Evolutionary conservation across 148 eudicot genomes (phyloP).

Genomic region (Tetragonia tetragonoides): DNA sequence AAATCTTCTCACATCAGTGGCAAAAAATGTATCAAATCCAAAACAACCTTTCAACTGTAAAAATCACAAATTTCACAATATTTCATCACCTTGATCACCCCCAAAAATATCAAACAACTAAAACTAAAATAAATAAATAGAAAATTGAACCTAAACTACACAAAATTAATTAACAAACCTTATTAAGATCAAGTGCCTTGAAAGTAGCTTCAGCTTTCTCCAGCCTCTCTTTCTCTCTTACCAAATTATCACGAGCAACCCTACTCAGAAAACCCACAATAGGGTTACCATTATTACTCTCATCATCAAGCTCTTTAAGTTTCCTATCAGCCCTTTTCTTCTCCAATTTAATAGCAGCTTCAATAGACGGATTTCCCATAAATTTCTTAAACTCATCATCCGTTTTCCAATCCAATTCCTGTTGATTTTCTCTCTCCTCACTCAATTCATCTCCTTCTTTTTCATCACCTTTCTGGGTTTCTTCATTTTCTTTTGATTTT

Average conservation of each 20-base stretch:
- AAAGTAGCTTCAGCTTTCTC: conserved; percentile 74
- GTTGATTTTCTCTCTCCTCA: conserved; percentile 40
- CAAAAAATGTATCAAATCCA: conserved; percentile 87
- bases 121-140: neutral
- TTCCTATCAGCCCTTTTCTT: conserved; percentile 91
- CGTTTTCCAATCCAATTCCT: conserved; percentile 80
- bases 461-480: conserved; percentile 31
- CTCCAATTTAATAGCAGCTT: conserved; percentile 93
- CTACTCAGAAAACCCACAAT: conserved; percentile 48
- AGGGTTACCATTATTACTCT: conserved; percentile 53
- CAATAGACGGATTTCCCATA: conserved; percentile 96
- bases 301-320: conserved; percentile 76
- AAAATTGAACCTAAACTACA: neutral
- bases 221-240: conserved; percentile 64
- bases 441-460: conserved; percentile 17
- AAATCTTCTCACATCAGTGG: conserved; percentile 90
- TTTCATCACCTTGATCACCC: neutral
- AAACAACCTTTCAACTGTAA: conserved; percentile 79
- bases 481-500: conserved; percentile 25
- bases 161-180: conserved; percentile 37
- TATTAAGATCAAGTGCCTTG: conserved; percentile 91
- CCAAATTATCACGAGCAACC: conserved; percentile 58
- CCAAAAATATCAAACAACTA: neutral
- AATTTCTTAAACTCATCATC: conserved; percentile 96
- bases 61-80: conserved; percentile 8